These are phyloP conservation scores for Alternaria infectoria DNA, from an alignment of 2,329 filamentous ascomycete genomes.

Conservation along the genomic window DNA sequence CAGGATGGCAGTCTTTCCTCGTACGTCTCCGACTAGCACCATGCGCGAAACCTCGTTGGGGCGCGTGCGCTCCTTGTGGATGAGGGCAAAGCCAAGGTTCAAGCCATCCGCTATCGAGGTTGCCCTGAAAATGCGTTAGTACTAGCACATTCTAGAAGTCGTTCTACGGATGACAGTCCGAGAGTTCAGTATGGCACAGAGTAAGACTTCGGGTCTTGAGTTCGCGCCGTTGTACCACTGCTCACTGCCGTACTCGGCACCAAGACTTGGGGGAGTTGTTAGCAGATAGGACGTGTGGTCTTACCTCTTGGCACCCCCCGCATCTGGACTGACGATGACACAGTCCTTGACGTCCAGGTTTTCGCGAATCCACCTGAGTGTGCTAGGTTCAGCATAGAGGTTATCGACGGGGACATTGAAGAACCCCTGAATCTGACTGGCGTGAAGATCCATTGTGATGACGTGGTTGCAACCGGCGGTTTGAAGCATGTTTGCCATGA, in stretches of 20 bases:
- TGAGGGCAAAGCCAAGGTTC: constrained; percentile 88
- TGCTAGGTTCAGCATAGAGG: constrained; percentile 91
- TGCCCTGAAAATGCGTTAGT: constrained; percentile 60
- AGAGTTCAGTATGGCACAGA: not conserved
- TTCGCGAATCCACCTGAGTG: constrained; percentile 88
- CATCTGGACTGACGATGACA: constrained; percentile 94
- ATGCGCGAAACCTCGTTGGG: constrained; percentile 90
- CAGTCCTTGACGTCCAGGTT: constrained; percentile 82
- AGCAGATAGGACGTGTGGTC: constrained; percentile 12
- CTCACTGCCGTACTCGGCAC: not conserved
- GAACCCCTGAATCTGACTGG: constrained; percentile 93
- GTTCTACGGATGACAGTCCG: constrained; percentile 1
- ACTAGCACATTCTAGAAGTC: not conserved
- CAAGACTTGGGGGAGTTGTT: not conserved
- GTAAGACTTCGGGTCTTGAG: not conserved
- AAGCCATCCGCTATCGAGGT: constrained; percentile 92
- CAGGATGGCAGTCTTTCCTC: constrained; percentile 89
- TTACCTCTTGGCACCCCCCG: constrained; percentile 88
- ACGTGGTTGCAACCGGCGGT: constrained; percentile 92
- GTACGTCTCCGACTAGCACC: constrained; percentile 94
- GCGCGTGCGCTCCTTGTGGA: constrained; percentile 95
- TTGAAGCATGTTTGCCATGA: constrained; percentile 97
- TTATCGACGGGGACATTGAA: constrained; percentile 85
- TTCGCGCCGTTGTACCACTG: not conserved
- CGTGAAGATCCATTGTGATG: constrained; percentile 96